Conservation (phyloP, 2,329 filamentous ascomycete species). For the Esteya vermicola region DNA sequence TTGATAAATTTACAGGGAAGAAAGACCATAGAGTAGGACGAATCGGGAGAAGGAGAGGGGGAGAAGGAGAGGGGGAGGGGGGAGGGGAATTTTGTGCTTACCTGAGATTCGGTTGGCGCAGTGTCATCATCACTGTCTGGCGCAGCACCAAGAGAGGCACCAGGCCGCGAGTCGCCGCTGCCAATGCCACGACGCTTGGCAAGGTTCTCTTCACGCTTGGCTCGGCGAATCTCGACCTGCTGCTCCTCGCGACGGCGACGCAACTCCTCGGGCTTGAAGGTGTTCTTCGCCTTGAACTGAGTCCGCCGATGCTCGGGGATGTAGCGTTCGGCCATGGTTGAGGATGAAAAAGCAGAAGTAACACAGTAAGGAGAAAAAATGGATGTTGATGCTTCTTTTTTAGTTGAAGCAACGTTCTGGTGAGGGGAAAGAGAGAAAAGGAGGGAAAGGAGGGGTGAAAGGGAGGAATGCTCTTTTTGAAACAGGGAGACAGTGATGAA, state of each 20-base stretch:
- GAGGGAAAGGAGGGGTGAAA: neutral
- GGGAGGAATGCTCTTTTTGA: neutral
- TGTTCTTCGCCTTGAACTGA: slow-evolving; percentile 98
- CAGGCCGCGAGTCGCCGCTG: slow-evolving; percentile 63
- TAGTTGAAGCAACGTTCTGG: neutral
- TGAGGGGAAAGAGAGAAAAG: neutral
- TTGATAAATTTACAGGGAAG: too few relatives aligned
- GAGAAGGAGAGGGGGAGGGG: too few relatives aligned
- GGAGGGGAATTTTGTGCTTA: too few relatives aligned
- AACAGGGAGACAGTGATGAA: slow-evolving; percentile 1
- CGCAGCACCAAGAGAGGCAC: slow-evolving; percentile 71
- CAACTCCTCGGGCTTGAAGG: slow-evolving; percentile 98
- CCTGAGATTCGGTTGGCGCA: slow-evolving; percentile 88
- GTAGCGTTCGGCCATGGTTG: slow-evolving; percentile 91
- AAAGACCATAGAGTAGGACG: neutral
- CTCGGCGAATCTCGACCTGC: slow-evolving; percentile 97
- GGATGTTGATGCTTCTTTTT: neutral
- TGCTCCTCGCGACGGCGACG: slow-evolving; percentile 97
- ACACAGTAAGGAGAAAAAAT: neutral
- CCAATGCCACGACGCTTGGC: slow-evolving; percentile 95
- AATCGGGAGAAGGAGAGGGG: neutral
- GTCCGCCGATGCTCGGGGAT: slow-evolving; percentile 98
- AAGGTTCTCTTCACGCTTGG: slow-evolving; percentile 96
- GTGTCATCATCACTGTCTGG: slow-evolving; percentile 97
- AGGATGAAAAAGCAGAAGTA: neutral